Conservation (phyloP, 2,329 filamentous ascomycete genomes). For the Dactylonectria estremocensis region DNA sequence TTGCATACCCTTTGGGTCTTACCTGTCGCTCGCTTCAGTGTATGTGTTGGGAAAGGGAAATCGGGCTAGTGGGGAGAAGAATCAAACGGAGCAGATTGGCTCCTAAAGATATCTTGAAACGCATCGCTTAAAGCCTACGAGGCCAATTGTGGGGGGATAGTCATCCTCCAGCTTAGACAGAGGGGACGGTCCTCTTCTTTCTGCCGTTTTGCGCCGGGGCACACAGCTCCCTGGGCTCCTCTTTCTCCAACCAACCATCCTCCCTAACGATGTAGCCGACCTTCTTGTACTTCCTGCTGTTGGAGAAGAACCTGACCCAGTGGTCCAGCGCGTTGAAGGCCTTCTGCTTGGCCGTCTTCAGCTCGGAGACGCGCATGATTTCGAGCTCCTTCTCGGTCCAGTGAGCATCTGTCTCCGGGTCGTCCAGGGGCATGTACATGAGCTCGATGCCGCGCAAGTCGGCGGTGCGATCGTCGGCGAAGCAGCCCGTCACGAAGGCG, state of each 20-base stretch:
- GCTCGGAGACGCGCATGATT: slow-evolving; percentile 73
- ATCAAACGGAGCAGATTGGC: slow-evolving; percentile 11
- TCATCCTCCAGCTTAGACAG: neutral
- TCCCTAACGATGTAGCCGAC: slow-evolving; percentile 82
- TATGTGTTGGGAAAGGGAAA: neutral
- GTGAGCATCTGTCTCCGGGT: slow-evolving; percentile 72
- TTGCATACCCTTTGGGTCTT: neutral
- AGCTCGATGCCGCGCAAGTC: slow-evolving; percentile 91
- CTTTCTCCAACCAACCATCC: slow-evolving; percentile 73
- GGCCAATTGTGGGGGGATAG: too few relatives aligned
- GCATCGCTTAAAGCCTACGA: slow-evolving; percentile 6
- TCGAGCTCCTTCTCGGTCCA: slow-evolving; percentile 70
- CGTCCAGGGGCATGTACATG: slow-evolving; percentile 81
- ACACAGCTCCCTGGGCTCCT: slow-evolving; percentile 77
- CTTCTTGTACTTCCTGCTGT: slow-evolving; percentile 84
- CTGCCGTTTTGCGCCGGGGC: slow-evolving; percentile 75
- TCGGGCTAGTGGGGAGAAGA: neutral
- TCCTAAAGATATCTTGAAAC: slow-evolving; percentile 13
- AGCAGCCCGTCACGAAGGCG: slow-evolving; percentile 94
- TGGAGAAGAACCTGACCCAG: slow-evolving; percentile 88
- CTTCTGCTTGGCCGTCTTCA: slow-evolving; percentile 73
- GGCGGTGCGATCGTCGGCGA: slow-evolving; percentile 84
- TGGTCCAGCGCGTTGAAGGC: slow-evolving; percentile 79
- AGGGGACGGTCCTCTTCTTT: slow-evolving; percentile 62
- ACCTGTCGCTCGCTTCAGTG: neutral